Evolutionary conservation across 495 filamentous ascomycete genomes (phyloP).

Genomic region (Penicillium subrubescens): DNA sequence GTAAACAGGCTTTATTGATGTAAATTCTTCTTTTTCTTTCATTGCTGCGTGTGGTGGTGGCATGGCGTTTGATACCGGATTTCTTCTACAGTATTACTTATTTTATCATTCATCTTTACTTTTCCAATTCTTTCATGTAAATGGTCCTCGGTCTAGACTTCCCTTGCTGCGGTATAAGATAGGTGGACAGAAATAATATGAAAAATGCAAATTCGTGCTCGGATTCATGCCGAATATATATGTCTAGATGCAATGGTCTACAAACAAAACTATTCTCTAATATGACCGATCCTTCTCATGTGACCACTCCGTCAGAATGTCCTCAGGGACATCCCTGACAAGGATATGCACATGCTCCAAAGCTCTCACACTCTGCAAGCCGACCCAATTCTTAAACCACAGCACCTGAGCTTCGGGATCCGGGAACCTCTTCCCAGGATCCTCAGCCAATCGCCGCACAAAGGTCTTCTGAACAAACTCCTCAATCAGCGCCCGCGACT

Average conservation of each 20-base stretch:
- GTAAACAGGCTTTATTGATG: neutral
- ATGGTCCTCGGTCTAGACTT: neutral
- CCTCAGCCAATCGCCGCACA: constrained; percentile 53
- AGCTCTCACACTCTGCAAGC: constrained; percentile 81
- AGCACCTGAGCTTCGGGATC: constrained; percentile 61
- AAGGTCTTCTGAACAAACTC: constrained; percentile 71
- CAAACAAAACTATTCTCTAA: neutral
- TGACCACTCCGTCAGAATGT: constrained; percentile 64
- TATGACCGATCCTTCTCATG: constrained; percentile 24
- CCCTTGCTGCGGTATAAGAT: no score
- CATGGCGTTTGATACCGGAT: constrained; percentile 30
- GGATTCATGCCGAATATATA: neutral
- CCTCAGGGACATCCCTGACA: constrained; percentile 61
- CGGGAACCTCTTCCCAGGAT: constrained; percentile 32
- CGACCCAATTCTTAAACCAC: constrained; percentile 95
- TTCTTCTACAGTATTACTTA: neutral
- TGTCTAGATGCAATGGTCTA: neutral
- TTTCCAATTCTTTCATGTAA: neutral
- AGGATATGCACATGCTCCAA: constrained; percentile 80
- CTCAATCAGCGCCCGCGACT: constrained; percentile 61
- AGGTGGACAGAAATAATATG: no score
- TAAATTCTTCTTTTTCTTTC: constrained; percentile 20
- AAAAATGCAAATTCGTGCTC: no score
- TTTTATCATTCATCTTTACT: neutral
- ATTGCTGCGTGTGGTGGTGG: constrained; percentile 6